Conservation (phyloP, 306 rosid genomes). For the Rosa multiflora region DNA sequence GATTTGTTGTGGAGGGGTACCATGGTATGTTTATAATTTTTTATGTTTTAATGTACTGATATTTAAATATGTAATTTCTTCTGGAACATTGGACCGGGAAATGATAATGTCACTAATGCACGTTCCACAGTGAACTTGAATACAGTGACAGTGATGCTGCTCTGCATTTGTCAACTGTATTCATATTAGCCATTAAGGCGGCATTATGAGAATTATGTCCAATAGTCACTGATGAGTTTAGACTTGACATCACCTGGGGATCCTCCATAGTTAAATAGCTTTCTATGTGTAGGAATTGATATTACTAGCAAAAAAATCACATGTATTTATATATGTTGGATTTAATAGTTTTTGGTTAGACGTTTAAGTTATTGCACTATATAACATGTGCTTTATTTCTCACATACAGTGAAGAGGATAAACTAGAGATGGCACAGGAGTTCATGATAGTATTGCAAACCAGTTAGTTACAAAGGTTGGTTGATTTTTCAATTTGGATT, state of each 20-base stretch:
- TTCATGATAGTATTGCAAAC: conserved; percentile 97
- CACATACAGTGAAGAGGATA: conserved; percentile 88
- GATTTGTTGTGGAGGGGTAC: neutral
- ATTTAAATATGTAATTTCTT: neutral
- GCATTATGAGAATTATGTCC: neutral
- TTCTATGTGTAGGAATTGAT: neutral
- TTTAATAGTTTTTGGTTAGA: neutral
- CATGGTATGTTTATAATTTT: neutral
- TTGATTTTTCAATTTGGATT: conserved; percentile 15
- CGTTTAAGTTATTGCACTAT: neutral
- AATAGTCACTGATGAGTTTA: neutral
- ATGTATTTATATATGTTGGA: neutral
- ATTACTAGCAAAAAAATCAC: neutral
- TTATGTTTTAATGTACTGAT: neutral
- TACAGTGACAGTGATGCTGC: neutral
- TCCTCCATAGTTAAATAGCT: neutral
- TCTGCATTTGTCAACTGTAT: neutral
- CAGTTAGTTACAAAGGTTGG: conserved; percentile 97
- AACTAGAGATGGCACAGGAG: conserved; percentile 97
- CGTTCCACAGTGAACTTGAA: neutral
- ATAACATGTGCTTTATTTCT: conserved; percentile 24
- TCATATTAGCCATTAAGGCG: neutral
- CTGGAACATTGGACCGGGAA: neutral
- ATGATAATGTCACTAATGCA: neutral
- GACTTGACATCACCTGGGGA: neutral